These are phyloP conservation scores for Coniochaeta hoffmannii DNA, from an alignment of 2,329 filamentous ascomycete genomes.

Conservation along the genomic window DNA sequence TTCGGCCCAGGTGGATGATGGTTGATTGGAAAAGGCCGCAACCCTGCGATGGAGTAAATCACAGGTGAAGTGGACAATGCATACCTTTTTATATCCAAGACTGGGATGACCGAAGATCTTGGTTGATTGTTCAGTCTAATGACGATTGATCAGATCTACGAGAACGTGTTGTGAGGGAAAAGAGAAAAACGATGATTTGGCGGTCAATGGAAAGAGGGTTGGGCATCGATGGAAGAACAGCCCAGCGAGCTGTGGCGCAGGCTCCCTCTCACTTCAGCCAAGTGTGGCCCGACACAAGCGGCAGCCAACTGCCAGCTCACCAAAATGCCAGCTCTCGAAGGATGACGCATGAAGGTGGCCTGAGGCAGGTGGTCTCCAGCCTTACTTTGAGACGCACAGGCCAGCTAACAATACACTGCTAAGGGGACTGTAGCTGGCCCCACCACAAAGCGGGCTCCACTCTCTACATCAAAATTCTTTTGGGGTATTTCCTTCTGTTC, in stretches of 20 bases:
- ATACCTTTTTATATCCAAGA: constrained; percentile 11
- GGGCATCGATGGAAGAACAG: constrained; percentile 20
- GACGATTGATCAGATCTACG: background rate
- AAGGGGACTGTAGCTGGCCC: background rate
- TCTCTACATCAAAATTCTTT: background rate
- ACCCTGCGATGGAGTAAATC: constrained; percentile 3
- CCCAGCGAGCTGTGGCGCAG: constrained; percentile 13
- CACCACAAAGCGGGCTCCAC: background rate
- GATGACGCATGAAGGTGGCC: background rate
- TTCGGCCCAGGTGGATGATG: constrained; percentile 17
- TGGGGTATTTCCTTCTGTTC: background rate
- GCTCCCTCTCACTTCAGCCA: background rate
- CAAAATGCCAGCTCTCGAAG: background rate
- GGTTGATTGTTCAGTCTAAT: background rate
- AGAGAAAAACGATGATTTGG: constrained; percentile 16
- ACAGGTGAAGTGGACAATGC: constrained; percentile 4
- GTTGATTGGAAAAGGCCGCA: constrained; percentile 10
- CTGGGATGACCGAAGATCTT: constrained; percentile 6
- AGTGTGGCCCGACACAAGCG: constrained; percentile 11
- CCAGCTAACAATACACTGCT: background rate
- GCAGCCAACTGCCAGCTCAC: constrained; percentile 14
- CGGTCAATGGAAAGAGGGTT: constrained; percentile 26
- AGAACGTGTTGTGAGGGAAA: constrained; percentile 3
- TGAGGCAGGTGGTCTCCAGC: constrained; percentile 9
- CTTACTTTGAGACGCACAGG: constrained; percentile 8